Base-by-base conservation (phyloP, 2,329 filamentous ascomycete genomes). In the Orbilia brochopaga region DNA sequence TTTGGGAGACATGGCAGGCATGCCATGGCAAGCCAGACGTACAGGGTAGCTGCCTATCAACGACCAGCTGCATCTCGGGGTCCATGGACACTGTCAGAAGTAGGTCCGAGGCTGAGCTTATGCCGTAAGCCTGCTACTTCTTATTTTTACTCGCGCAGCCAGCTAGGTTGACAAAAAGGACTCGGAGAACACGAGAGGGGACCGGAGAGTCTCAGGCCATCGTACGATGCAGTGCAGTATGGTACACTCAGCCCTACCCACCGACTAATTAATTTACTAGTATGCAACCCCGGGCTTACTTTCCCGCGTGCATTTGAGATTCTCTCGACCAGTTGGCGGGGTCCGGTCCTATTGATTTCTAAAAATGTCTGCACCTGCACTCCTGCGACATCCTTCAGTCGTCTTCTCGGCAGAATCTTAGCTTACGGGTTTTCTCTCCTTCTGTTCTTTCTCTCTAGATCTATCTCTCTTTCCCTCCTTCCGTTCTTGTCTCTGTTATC, bases 171-270 rank as follows among this genome's bases (percentile, higher is more conserved):
- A 24, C 30, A 8, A 48, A 23, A 37, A 59, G 42, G 2, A n/a
- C 27, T 53, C 50, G 37, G 48, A 32, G 53, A 44, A 54, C 48
- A 54, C 37, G 58, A 62, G 46, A 11, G n/a, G 19, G 17, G n/a
- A n/a, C n/a, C n/a, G n/a, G 15, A 23, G 11, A 51, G 6, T 51
- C 23, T 35, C 13, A 11, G 15, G 5, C 21, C 11, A 52, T 30
- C 23, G 10, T 42, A n/a, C n/a, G n/a, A n/a, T n/a, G n/a, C n/a
- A n/a, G n/a, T n/a, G n/a, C n/a, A n/a, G n/a, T n/a, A n/a, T n/a
- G n/a, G n/a, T n/a, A 2, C 46, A 63, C 62, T 72, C 67, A 72
- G 67, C 67, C 67, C 67, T 72, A 72, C 48, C 37, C 54, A 57
- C 58, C 67, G 59, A 72, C 54, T 30, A 46, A 60, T 54, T 30